Percentiles rank a stretch among this genome's conserved stretches.
Evolutionary conservation across 2,329 filamentous ascomycete species (phyloP).

Genomic region (Fusarium dlaminii): DNA sequence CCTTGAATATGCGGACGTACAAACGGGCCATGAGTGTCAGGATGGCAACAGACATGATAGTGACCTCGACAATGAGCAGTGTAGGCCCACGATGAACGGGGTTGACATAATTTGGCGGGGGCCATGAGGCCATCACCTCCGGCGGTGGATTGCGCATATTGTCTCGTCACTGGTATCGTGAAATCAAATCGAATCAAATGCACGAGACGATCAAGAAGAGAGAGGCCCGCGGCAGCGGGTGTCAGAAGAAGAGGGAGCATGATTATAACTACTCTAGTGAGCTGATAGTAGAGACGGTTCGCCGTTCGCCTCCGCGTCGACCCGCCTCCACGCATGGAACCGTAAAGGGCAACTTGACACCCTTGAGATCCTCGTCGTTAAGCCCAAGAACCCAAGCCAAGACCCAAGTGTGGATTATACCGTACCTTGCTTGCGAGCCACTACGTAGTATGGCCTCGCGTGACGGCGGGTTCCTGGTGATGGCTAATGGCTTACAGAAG

Average conservation of each 20-base stretch:
- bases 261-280: conserved; percentile 32
- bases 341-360: conserved; percentile 10
- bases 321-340: conserved; percentile 30
- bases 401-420: conserved; percentile 8
- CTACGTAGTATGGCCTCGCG: conserved; percentile 30
- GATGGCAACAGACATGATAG: conserved; percentile 48
- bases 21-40: conserved; percentile 49
- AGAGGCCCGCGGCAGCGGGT: conserved; percentile 49
- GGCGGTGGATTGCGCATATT: conserved; percentile 50
- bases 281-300: neutral
- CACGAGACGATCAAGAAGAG: conserved; percentile 9
- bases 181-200: neutral
- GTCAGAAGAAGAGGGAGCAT: conserved; percentile 17
- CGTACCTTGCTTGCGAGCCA: conserved; percentile 10
- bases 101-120: conserved; percentile 49
- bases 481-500: conserved; percentile 17
- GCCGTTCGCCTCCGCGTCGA: conserved; percentile 26
- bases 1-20: conserved; percentile 49
- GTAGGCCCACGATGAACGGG: conserved; percentile 50
- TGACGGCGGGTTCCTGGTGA: conserved; percentile 37
- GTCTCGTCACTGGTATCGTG: neutral
- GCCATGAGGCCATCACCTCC: conserved; percentile 51
- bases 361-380: conserved; percentile 10
- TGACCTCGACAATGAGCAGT: conserved; percentile 51
- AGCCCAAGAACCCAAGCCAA: neutral